phyloP scores from a whole-genome alignment of 345 rosid genomes.

The Acer campestre region DNA sequence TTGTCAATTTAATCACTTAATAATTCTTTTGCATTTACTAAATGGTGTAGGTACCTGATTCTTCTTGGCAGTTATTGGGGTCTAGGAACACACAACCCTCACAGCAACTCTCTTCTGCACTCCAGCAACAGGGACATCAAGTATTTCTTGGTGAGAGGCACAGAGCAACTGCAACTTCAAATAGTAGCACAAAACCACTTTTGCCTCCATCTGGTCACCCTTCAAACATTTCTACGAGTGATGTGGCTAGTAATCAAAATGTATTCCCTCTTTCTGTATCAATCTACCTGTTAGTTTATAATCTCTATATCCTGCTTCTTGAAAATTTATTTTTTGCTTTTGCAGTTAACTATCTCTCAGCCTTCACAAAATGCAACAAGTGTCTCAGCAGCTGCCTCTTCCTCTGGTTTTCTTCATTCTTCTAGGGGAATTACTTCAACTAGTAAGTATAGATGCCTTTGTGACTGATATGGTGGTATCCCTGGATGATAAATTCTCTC shows the following conservation, averaged over 20 bases:
- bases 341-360: slow-evolving; percentile 32
- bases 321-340: slow-evolving; percentile 11
- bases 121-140: slow-evolving; percentile 60
- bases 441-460: slow-evolving; percentile 46
- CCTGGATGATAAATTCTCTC: neutral
- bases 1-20: neutral
- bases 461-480: neutral
- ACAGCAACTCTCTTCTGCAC: slow-evolving; percentile 51
- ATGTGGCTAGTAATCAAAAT: slow-evolving; percentile 59
- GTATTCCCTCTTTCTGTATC: slow-evolving; percentile 32
- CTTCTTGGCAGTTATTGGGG: slow-evolving; percentile 49
- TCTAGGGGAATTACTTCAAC: slow-evolving; percentile 70
- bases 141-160: slow-evolving; percentile 57
- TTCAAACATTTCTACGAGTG: slow-evolving; percentile 36
- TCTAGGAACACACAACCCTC: slow-evolving; percentile 39
- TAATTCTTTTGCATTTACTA: slow-evolving; percentile 1
- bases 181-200: slow-evolving; percentile 47
- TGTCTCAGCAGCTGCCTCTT: slow-evolving; percentile 49
- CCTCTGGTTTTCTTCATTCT: slow-evolving; percentile 65
- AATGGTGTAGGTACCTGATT: slow-evolving; percentile 8
- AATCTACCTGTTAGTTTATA: neutral
- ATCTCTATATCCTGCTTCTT: neutral
- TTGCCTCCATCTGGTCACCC: slow-evolving; percentile 44
- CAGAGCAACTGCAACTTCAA: slow-evolving; percentile 38
- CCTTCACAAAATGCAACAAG: slow-evolving; percentile 27